Evolutionary conservation across 2,329 filamentous ascomycete species (phyloP), one percentile per base, ranked within the genome.

Genomic region (Clarireedia homoeocarpa): DNA sequence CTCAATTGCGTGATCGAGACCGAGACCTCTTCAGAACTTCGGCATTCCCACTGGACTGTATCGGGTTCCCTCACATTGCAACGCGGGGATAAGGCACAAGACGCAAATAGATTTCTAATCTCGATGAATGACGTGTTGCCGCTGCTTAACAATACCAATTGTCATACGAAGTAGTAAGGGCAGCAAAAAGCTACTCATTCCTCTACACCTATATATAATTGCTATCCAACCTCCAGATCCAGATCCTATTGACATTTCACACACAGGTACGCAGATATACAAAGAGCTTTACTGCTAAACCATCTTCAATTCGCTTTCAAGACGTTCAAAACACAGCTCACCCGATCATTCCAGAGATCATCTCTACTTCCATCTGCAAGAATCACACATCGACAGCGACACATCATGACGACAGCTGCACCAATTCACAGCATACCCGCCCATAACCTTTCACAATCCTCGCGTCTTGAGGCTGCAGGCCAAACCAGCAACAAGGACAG

Each of bases 341-440:
- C 34, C 15, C 30, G 48, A 34, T 47, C n/a, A 45, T 36, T 51
- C 2, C 23, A 20, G 14, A 55, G 24, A 26, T 40, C 5, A 48
- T 20, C 10, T 5, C 44, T 26, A 24, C 51, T 20, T 23, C 36
- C 40, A 40, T 39, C 40, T 53, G 53, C 42, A 24, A 26, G 15
- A 45, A 23, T 27, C 47, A 1, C 14, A 36, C 38, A 45, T 50
- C 24, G 46, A 49, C 24, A 57, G n/a, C 15, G 36, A 6, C 24
- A 50, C 14, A 39, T 70, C 67, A 73, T 75, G 67, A 71, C 74
- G 56, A 70, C 74, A 38, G 71, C 71, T 53, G 60, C 62, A 56
- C 61, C 66, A 20, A 61, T 72, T 15, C 68, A 69, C 27, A 70
- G 71, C 5, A 74, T 69, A 2, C 68, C 73, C 7, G 73, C 73